These are phyloP conservation scores for Zygotorulaspora chibaensis DNA, from an alignment of 805 yeast species.

Conservation along the genomic window DNA sequence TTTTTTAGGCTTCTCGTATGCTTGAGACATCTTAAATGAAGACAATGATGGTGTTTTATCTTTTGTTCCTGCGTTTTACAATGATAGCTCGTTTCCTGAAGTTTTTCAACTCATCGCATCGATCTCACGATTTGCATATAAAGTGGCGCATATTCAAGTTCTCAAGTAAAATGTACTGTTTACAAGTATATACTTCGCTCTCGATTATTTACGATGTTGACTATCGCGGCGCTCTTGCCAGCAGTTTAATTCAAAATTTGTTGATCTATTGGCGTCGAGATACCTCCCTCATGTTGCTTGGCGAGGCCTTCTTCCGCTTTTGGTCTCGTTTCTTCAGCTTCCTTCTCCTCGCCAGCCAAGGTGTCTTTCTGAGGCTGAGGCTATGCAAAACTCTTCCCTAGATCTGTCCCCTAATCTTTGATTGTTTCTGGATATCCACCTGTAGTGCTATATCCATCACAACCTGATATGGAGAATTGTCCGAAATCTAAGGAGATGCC, in stretches of 20 bases:
- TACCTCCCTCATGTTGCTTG: conserved; percentile 7
- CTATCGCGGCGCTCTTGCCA: too few relatives aligned
- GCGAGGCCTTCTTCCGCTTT: conserved; percentile 7
- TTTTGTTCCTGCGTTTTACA: background rate
- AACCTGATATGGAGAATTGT: too few relatives aligned
- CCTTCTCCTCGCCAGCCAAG: conserved; percentile 7
- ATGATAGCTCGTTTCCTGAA: background rate
- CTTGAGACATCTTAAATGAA: conserved; percentile 1
- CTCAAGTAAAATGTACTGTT: too few relatives aligned
- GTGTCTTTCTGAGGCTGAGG: conserved; percentile 2
- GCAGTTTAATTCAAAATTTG: conserved; percentile 9
- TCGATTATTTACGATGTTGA: too few relatives aligned
- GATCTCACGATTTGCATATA: background rate
- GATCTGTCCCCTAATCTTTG: background rate
- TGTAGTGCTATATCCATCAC: too few relatives aligned
- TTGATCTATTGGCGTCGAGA: conserved; percentile 5
- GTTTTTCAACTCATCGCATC: too few relatives aligned
- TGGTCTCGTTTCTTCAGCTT: conserved; percentile 9
- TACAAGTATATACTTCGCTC: too few relatives aligned
- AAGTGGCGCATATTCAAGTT: too few relatives aligned
- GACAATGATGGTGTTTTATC: background rate
- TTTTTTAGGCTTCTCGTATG: conserved; percentile 33
- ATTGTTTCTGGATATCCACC: background rate
- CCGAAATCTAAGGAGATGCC: too few relatives aligned
- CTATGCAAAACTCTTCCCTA: conserved; percentile 2